A percentile compares a stretch with the other conserved stretches of the same genome.
These are phyloP conservation scores for Porodaedalea pini DNA, from an alignment of 1,284 basidiomycete species.

Conservation along the genomic window DNA sequence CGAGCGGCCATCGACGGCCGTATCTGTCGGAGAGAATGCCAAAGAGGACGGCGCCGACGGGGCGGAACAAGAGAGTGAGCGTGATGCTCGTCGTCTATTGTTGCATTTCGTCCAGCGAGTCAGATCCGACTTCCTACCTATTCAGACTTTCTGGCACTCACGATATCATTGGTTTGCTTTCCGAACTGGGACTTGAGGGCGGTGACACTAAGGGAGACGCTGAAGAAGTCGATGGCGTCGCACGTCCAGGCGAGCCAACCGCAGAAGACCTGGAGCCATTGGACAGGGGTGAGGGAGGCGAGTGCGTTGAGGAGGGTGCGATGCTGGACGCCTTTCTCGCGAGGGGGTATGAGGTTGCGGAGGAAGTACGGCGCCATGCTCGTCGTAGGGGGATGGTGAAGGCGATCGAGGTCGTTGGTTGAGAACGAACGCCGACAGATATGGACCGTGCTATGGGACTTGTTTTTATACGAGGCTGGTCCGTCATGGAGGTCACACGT, in stretches of 20 bases:
- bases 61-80: conserved; percentile 88
- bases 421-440: no score
- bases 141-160: no score
- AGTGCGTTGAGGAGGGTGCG: conserved; percentile 37
- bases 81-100: conserved; percentile 80
- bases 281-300: conserved; percentile 39
- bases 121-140: no score
- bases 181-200: conserved; percentile 53
- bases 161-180: conserved; percentile 46
- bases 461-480: no score
- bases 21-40: conserved; percentile 79
- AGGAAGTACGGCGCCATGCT: conserved; percentile 46
- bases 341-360: conserved; percentile 47
- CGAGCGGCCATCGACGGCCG: conserved; percentile 91
- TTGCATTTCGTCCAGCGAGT: conserved; percentile 1
- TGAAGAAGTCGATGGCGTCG: conserved; percentile 82
- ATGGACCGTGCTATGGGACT: no score
- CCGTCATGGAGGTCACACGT: no score
- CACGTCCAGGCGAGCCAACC: conserved; percentile 82
- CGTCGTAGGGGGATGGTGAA: no score
- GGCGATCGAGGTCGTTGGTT: no score
- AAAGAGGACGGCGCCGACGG: conserved; percentile 82
- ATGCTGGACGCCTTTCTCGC: conserved; percentile 36
- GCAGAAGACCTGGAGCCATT: conserved; percentile 56
- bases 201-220: conserved; percentile 70